Percentiles rank a stretch among this genome's conserved stretches.
Conservation (phyloP, 1,139 yeast genomes). For the Geotrichum fermentans region DNA sequence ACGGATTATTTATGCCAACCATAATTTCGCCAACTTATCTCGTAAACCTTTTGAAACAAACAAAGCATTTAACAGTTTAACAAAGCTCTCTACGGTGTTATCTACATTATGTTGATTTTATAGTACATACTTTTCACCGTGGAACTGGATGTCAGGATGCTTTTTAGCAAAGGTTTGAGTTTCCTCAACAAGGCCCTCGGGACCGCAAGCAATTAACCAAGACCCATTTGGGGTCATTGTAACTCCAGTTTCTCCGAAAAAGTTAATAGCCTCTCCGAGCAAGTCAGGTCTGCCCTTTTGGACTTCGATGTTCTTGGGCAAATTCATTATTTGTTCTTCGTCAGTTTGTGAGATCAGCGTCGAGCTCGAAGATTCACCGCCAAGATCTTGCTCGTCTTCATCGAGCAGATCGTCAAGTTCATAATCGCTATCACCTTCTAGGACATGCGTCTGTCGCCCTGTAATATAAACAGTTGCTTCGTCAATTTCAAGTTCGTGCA, state of each 20-base stretch:
- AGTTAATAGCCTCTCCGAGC: constrained; percentile 21
- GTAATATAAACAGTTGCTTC: constrained; percentile 39
- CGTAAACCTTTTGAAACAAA: too few relatives aligned
- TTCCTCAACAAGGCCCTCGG: constrained; percentile 48
- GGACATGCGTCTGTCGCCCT: constrained; percentile 18
- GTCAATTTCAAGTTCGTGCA: constrained; percentile 36
- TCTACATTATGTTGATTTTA: too few relatives aligned
- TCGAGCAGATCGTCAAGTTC: constrained; percentile 31
- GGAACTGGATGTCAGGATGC: constrained; percentile 38
- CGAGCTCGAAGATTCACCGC: background rate
- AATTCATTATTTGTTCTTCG: background rate
- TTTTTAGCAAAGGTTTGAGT: constrained; percentile 44
- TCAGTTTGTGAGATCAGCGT: background rate
- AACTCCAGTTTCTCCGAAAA: constrained; percentile 23
- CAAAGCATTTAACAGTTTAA: too few relatives aligned
- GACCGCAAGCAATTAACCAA: constrained; percentile 75
- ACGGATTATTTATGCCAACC: too few relatives aligned
- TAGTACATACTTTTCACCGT: constrained; percentile 41
- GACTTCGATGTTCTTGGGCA: constrained; percentile 22
- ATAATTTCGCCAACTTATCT: too few relatives aligned
- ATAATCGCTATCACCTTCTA: constrained; percentile 23
- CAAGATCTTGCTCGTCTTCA: constrained; percentile 15
- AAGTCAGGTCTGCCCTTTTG: constrained; percentile 34
- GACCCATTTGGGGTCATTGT: constrained; percentile 28
- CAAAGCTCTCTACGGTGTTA: too few relatives aligned